Percentiles rank a stretch among this genome's conserved stretches.
Evolutionary conservation across 805 yeast species (phyloP).

Genomic region (Ogataea methanolica): DNA sequence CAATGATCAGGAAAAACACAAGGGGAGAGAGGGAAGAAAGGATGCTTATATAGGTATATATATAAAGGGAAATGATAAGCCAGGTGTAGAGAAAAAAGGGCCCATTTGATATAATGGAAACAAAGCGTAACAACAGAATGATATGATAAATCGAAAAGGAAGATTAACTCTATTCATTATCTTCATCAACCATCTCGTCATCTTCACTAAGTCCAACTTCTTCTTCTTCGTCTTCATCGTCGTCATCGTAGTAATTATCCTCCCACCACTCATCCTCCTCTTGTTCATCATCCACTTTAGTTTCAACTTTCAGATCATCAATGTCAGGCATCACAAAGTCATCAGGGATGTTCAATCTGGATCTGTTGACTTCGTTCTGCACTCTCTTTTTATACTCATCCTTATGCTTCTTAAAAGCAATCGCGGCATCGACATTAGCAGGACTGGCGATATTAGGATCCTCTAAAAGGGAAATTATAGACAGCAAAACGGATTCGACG

Average conservation of each 20-base stretch:
- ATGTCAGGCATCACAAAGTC: constrained; percentile 79
- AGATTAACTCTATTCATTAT: constrained; percentile 1
- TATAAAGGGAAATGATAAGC: too few relatives aligned
- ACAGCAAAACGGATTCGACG: constrained; percentile 87
- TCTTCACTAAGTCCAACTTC: constrained; percentile 26
- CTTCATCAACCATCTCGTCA: constrained; percentile 20
- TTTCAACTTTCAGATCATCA: constrained; percentile 39
- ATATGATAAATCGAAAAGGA: not conserved
- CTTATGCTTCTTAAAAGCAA: constrained; percentile 80
- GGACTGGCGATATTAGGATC: constrained; percentile 95
- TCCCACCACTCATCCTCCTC: constrained; percentile 32
- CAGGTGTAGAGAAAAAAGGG: too few relatives aligned
- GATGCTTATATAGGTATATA: too few relatives aligned
- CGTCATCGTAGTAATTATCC: constrained; percentile 30
- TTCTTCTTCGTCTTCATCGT: constrained; percentile 29
- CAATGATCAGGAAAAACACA: not conserved
- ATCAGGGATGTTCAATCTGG: constrained; percentile 79
- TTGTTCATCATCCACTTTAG: constrained; percentile 23
- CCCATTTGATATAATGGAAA: not conserved
- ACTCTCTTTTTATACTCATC: constrained; percentile 77
- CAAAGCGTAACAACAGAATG: not conserved
- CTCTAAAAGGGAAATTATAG: constrained; percentile 84
- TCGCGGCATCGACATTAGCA: constrained; percentile 97
- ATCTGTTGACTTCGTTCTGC: constrained; percentile 72
- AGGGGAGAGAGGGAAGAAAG: not conserved